These are phyloP conservation scores for Taxillus chinensis DNA, from an alignment of 164 flowering plant genomes.

Conservation along the genomic window DNA sequence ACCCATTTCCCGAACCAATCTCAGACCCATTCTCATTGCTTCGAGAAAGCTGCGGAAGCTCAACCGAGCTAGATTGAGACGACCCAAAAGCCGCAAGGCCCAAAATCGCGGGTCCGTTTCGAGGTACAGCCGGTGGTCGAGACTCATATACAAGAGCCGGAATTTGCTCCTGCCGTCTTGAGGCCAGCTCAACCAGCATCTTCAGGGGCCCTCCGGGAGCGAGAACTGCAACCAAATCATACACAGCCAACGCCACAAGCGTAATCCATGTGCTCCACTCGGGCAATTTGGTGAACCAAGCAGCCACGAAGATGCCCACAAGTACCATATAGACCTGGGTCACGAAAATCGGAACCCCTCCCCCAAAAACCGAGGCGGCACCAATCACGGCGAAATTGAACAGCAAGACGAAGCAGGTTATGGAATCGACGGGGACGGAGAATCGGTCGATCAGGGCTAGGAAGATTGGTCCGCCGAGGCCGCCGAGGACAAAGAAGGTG, in stretches of 20 bases:
- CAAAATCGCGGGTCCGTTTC: constrained; percentile 14
- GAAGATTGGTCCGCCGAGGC: constrained; percentile 68
- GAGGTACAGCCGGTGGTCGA: constrained; percentile 36
- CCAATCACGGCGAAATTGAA: constrained; percentile 67
- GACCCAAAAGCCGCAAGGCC: constrained; percentile 44
- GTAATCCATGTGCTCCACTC: constrained; percentile 92
- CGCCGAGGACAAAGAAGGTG: constrained; percentile 48
- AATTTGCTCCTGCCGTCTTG: constrained; percentile 66
- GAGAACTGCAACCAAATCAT: constrained; percentile 80
- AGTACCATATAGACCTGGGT: constrained; percentile 63
- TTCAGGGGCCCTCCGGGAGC: constrained; percentile 89
- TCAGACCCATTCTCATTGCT: constrained; percentile 9
- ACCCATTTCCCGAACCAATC: background rate
- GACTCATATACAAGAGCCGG: constrained; percentile 89
- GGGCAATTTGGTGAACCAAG: constrained; percentile 79
- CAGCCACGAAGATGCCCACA: constrained; percentile 67
- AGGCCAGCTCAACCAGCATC: constrained; percentile 74
- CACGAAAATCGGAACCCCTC: constrained; percentile 61
- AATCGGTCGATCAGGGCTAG: constrained; percentile 50
- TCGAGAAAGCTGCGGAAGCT: constrained; percentile 39
- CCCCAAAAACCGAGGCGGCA: constrained; percentile 46
- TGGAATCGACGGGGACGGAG: constrained; percentile 52
- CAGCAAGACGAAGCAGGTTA: constrained; percentile 43
- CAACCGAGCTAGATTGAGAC: constrained; percentile 32
- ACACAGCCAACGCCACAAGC: constrained; percentile 68